Base-by-base conservation (phyloP, 2,329 filamentous ascomycete species). In the Metarhizium sp. region DNA sequence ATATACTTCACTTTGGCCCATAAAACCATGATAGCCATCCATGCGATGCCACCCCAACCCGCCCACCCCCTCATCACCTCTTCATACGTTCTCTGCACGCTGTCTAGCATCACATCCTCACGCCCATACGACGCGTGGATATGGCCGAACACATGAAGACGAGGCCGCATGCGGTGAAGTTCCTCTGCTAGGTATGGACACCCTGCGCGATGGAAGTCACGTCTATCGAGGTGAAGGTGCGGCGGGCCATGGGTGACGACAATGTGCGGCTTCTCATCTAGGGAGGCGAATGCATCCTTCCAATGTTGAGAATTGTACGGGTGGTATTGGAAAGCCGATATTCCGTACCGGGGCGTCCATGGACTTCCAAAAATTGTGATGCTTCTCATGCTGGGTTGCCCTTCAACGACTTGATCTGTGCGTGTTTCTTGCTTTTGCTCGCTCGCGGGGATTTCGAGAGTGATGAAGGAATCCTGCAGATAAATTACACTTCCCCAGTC, bases 291-390 rank as follows among this genome's bases (percentile, higher is more conserved):
- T 2, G 52, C 51, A 30, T 54, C 11, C 1, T 50, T 40, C 63
- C 61, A 66, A 13, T 59, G 56, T 0, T 16, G 8, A 2, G 48
- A 53, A 20, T 56, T 29, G 20, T 59, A 50, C 2, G 61, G 59
- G 1, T 32, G 47, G 32, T 66, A 67, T 45, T 66, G 64, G 34
- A 66, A 67, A 4, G 62, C 63, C 3, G 60, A 66, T 11, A 47
- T 45, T 16, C 62, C 62, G 25, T 63, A 63, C 18, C 30, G 50
- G 7, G 61, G 61, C 2, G 62, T 67, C 58, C 59, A 66, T 0
- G 62, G 62, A 34, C 60, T 60, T 13, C 64, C 64, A 40, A 59
- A 64, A 11, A 65, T 50, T 1, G 53, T 55, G n/a, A 65, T 4
- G 2, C 18, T 51, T 29, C 51, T 54, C 34, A 1, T 51, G n/a